Percentiles rank a stretch among this genome's conserved stretches.
phyloP scores from a whole-genome alignment of 2,329 filamentous ascomycete species.

The Xylariaceae sp. region DNA sequence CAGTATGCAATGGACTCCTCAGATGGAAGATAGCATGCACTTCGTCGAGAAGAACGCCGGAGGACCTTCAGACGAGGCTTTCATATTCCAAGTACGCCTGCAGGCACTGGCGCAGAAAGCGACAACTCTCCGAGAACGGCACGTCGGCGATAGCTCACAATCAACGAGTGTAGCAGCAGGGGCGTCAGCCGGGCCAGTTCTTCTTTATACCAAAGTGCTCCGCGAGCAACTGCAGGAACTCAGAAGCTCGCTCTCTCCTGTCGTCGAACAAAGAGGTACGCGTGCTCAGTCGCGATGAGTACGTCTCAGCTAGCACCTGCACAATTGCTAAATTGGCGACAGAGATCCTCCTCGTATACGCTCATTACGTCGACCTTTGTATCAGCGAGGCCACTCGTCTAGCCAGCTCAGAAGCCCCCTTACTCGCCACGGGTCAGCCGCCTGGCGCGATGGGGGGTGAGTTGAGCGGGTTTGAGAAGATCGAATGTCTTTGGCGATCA shows the following conservation, averaged over 20 bases:
- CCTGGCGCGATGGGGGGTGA: slow-evolving; percentile 8
- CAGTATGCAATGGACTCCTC: slow-evolving; percentile 34
- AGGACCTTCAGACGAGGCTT: slow-evolving; percentile 27
- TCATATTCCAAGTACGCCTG: slow-evolving; percentile 34
- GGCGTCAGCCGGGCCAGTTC: slow-evolving; percentile 13
- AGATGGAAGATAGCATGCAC: slow-evolving; percentile 35
- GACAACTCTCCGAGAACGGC: slow-evolving; percentile 28
- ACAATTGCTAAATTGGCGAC: slow-evolving; percentile 9
- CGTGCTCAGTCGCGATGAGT: not conserved
- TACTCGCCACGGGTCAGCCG: slow-evolving; percentile 10
- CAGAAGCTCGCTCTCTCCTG: slow-evolving; percentile 22
- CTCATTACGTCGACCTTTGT: slow-evolving; percentile 19
- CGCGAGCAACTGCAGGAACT: slow-evolving; percentile 32
- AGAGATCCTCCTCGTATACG: slow-evolving; percentile 25
- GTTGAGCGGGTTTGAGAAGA: slow-evolving; percentile 28
- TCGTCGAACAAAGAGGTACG: slow-evolving; percentile 19
- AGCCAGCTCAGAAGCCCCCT: slow-evolving; percentile 14
- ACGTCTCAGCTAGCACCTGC: slow-evolving; percentile 5
- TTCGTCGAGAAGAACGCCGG: slow-evolving; percentile 24
- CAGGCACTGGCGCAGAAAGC: slow-evolving; percentile 33
- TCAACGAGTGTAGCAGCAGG: slow-evolving; percentile 5
- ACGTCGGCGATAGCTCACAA: slow-evolving; percentile 18
- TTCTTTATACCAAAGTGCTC: slow-evolving; percentile 30
- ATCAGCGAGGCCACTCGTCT: slow-evolving; percentile 24
- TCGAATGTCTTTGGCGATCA: slow-evolving; percentile 32